Evolutionary conservation across 2,329 filamentous ascomycete species (phyloP).

Genomic region (Paecilomyces fulvus): DNA sequence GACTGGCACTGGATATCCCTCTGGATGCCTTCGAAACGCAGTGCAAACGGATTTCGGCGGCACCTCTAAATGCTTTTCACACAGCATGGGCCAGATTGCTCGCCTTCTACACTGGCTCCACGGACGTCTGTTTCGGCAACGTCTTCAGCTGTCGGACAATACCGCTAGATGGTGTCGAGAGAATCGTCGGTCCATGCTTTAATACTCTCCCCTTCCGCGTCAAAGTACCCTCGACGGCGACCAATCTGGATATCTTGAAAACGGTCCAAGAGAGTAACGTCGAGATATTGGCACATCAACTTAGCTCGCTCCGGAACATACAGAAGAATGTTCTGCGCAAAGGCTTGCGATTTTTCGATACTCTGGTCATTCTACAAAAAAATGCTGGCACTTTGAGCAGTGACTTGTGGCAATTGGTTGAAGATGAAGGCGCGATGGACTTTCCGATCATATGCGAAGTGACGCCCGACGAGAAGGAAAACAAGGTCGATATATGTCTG

Average conservation of each 20-base stretch:
- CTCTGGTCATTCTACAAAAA: constrained; percentile 70
- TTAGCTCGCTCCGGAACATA: constrained; percentile 65
- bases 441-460: constrained; percentile 71
- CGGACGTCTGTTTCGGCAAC: constrained; percentile 79
- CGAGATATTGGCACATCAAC: constrained; percentile 58
- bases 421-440: constrained; percentile 50
- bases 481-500: constrained; percentile 51
- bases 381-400: constrained; percentile 37
- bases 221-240: constrained; percentile 39
- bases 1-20: constrained; percentile 22
- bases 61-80: constrained; percentile 61
- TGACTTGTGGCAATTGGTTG: constrained; percentile 43
- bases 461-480: constrained; percentile 44
- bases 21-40: constrained; percentile 42
- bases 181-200: constrained; percentile 81
- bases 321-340: constrained; percentile 45
- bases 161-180: constrained; percentile 56
- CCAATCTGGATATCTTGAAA: constrained; percentile 51
- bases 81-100: constrained; percentile 63
- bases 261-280: constrained; percentile 55
- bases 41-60: constrained; percentile 48
- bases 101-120: constrained; percentile 43
- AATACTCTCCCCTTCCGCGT: constrained; percentile 73
- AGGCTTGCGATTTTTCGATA: constrained; percentile 62
- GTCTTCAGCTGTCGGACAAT: constrained; percentile 71